A percentile compares a stretch with the other conserved stretches of the same genome.
Conservation (phyloP, 129 eudicot species). For the Sambucus nigra region DNA sequence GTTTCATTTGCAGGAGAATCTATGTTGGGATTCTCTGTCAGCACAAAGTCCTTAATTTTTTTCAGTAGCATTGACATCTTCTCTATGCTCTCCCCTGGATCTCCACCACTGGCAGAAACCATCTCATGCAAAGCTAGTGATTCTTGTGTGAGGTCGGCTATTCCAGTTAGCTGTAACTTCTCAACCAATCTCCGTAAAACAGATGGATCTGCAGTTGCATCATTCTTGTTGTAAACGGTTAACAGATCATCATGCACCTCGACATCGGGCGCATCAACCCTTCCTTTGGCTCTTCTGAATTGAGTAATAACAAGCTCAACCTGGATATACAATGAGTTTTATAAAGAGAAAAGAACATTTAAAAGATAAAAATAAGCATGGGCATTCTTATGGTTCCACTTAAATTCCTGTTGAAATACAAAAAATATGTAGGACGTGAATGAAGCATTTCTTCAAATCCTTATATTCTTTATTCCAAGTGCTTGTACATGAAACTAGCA, state of each 20-base stretch:
- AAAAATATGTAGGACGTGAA: not conserved
- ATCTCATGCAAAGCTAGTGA: constrained; percentile 87
- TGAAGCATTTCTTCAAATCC: no score
- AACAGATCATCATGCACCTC: constrained; percentile 63
- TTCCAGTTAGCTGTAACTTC: constrained; percentile 61
- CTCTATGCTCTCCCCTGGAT: constrained; percentile 76
- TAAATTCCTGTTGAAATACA: not conserved
- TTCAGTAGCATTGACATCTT: constrained; percentile 76
- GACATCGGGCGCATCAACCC: constrained; percentile 58
- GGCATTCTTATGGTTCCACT: not conserved
- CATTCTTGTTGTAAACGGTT: constrained; percentile 44
- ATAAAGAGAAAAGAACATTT: constrained; percentile 1
- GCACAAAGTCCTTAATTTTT: constrained; percentile 74
- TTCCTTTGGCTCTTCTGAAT: constrained; percentile 86
- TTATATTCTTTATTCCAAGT: no score
- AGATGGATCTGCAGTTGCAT: constrained; percentile 38
- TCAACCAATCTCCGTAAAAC: constrained; percentile 63
- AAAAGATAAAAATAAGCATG: not conserved
- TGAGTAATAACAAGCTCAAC: constrained; percentile 87
- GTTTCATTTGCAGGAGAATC: constrained; percentile 43
- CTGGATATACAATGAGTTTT: constrained; percentile 25
- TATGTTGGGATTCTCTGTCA: constrained; percentile 44
- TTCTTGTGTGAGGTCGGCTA: constrained; percentile 79
- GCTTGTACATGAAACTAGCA: not conserved
- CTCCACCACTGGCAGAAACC: constrained; percentile 61